phyloP scores from a whole-genome alignment of 495 filamentous ascomycete genomes.

The Aspergillus nidulans region DNA sequence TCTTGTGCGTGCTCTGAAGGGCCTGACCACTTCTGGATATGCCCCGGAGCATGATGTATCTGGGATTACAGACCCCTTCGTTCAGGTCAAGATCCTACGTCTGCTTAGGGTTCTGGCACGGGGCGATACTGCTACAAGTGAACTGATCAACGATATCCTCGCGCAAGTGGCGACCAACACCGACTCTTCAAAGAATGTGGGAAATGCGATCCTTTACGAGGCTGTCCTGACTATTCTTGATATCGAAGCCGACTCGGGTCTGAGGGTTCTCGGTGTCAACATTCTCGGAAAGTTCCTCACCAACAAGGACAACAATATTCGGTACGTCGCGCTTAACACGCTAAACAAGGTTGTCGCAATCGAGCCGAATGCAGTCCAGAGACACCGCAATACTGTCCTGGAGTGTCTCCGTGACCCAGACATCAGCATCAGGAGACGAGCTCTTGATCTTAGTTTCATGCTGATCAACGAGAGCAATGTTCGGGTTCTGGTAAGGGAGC shows the following conservation, averaged over 20 bases:
- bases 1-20: constrained; percentile 87
- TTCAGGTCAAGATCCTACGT: constrained; percentile 92
- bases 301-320: constrained; percentile 98
- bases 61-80: constrained; percentile 96
- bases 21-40: constrained; percentile 89
- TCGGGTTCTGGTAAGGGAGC: constrained; percentile 82
- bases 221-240: constrained; percentile 96
- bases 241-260: constrained; percentile 92
- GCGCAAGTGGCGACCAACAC: constrained; percentile 98
- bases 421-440: constrained; percentile 92
- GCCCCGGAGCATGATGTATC: constrained; percentile 97
- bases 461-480: constrained; percentile 96
- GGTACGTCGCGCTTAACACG: constrained; percentile 95
- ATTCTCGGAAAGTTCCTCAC: constrained; percentile 96
- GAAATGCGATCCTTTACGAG: constrained; percentile 96
- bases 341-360: constrained; percentile 97
- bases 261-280: constrained; percentile 92
- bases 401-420: constrained; percentile 97
- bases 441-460: constrained; percentile 94
- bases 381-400: constrained; percentile 94
- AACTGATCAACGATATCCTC: constrained; percentile 97
- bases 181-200: constrained; percentile 96
- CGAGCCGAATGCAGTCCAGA: constrained; percentile 94
- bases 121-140: constrained; percentile 83
- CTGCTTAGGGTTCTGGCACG: constrained; percentile 80